Evolutionary conservation across 208 protist species (phyloP), one percentile per base, ranked within the genome.

Genomic region (Lotmaria passim): DNA sequence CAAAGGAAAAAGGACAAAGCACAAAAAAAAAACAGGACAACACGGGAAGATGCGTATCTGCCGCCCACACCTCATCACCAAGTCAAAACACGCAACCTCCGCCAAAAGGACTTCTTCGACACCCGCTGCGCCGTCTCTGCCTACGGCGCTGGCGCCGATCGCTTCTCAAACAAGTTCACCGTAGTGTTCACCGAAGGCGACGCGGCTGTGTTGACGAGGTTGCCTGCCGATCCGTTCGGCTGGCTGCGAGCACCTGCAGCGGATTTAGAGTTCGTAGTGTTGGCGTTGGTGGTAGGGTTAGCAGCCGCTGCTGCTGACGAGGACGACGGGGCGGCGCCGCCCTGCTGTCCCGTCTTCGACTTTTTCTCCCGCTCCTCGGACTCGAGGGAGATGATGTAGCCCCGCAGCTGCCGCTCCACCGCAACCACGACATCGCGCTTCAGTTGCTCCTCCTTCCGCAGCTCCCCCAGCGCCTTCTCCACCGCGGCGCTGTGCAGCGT

Each of bases 361-460:
- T n/a, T n/a, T n/a, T 53, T 55, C 44, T 0, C 5, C 10, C 59
- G 43, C 59, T 55, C 59, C 28, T 65, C 56, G 2, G 7, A 4
- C 26, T 73, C 67, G 3, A 65, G 46, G 6, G 69, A 55, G 12
- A 55, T 7, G 38, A 83, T 70, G 61, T 83, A 83, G 26, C 68
- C 69, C 17, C 73, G 59, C 24, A 86, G 48, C 70, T 86, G 76
- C n/a, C 60, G 39, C 72, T 86, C 81, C 12, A 86, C 77, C 5
- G 81, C 81, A 23, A 68, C 31, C 19, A 78, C 43, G 17, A 86
- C 70, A 44, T 78, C 78, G 28, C 81, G 76, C 50, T 72, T 86
- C 63, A 86, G 73, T 36, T 67, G 26, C 64, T 86, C 81, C 47
- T 86, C 76, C 33, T 79, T 50, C 19, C 67, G 36, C 4, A 86